Evolutionary conservation across 352 stramenopile species (phyloP).

Genomic region (Pilasporangium apinafurcum): DNA sequence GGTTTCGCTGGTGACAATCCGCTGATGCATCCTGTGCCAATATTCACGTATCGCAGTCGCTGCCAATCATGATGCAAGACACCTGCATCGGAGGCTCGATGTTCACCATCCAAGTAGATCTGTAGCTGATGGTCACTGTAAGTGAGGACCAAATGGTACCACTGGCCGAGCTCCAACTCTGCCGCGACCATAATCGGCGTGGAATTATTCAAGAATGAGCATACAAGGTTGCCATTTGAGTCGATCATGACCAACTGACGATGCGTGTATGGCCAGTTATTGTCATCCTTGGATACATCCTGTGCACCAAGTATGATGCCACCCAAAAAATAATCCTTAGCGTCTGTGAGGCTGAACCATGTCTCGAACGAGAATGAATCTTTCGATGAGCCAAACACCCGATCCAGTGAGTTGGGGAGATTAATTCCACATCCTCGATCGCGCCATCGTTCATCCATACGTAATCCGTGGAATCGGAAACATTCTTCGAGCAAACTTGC

Average conservation of each 20-base stretch:
- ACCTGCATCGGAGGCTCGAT: slow-evolving; percentile 28
- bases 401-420: slow-evolving; percentile 33
- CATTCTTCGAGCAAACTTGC: slow-evolving; percentile 34
- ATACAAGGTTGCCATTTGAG: slow-evolving; percentile 49
- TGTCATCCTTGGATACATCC: slow-evolving; percentile 35
- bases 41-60: slow-evolving; percentile 36
- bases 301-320: slow-evolving; percentile 60
- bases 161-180: slow-evolving; percentile 44
- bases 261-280: slow-evolving; percentile 47
- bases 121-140: slow-evolving; percentile 31
- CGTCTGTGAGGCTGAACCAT: slow-evolving; percentile 63
- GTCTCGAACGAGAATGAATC: slow-evolving; percentile 49
- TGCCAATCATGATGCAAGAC: slow-evolving; percentile 39
- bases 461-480: slow-evolving; percentile 53
- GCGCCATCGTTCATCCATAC: slow-evolving; percentile 44
- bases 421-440: slow-evolving; percentile 40
- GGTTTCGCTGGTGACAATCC: slow-evolving; percentile 39
- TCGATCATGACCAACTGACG: slow-evolving; percentile 60
- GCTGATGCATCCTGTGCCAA: slow-evolving; percentile 64
- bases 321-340: slow-evolving; percentile 41
- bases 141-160: slow-evolving; percentile 64
- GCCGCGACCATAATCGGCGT: slow-evolving; percentile 38
- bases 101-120: slow-evolving; percentile 60
- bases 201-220: slow-evolving; percentile 37
- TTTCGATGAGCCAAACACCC: slow-evolving; percentile 19